Conservation (phyloP, 345 rosid species). For the Salix purpurea region DNA sequence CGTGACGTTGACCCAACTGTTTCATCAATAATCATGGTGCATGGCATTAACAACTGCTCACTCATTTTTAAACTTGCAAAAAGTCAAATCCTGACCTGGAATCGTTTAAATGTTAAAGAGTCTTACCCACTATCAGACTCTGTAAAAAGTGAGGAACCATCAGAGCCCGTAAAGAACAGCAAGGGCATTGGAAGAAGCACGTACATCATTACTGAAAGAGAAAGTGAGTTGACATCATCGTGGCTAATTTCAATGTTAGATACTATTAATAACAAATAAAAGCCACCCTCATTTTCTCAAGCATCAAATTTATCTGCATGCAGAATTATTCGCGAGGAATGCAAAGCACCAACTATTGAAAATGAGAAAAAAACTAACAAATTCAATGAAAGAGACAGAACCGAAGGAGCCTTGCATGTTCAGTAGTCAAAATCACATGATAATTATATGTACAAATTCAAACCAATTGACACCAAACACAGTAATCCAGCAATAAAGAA, state of each 20-base stretch:
- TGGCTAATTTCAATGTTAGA: constrained; percentile 4
- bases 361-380: not conserved
- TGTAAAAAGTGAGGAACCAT: constrained; percentile 46
- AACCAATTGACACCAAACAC: not conserved
- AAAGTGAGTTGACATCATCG: not conserved
- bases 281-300: not conserved
- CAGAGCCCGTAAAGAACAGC: constrained; percentile 80
- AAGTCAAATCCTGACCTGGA: constrained; percentile 3
- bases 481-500: not conserved
- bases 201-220: constrained; percentile 73
- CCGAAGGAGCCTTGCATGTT: not conserved
- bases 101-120: not conserved
- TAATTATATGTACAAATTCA: not conserved
- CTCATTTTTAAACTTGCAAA: not conserved
- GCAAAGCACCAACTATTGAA: not conserved
- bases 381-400: not conserved
- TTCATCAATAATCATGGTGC: constrained; percentile 4
- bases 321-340: not conserved
- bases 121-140: constrained; percentile 65
- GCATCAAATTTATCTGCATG: not conserved
- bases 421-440: not conserved
- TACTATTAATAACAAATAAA: not conserved
- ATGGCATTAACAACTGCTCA: not conserved
- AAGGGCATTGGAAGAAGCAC: constrained; percentile 94
- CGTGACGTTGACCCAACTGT: constrained; percentile 88